These are phyloP conservation scores for Nothopassalora personata DNA, from an alignment of 2,329 filamentous ascomycete species.

Conservation along the genomic window DNA sequence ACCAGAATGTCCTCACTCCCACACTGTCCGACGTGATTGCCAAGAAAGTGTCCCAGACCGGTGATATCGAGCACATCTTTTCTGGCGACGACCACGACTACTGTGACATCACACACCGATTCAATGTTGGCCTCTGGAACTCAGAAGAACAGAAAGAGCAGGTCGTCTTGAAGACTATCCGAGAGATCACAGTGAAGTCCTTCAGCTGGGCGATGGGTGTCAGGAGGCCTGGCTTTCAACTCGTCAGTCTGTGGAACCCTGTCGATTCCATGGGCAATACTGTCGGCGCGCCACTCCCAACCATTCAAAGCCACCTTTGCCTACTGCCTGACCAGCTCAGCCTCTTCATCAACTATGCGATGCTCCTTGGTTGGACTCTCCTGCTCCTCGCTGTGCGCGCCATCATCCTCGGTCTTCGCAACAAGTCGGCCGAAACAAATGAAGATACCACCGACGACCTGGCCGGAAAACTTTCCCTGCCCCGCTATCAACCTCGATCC, in stretches of 20 bases:
- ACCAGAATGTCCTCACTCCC: conserved; percentile 85
- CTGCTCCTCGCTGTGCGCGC: conserved; percentile 44
- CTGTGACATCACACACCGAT: conserved; percentile 77
- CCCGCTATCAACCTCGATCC: conserved; percentile 3
- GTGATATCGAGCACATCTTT: conserved; percentile 79
- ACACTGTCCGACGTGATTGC: conserved; percentile 71
- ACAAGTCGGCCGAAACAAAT: conserved; percentile 6
- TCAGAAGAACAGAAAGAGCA: conserved; percentile 38
- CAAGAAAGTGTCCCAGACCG: conserved; percentile 55
- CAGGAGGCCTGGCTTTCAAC: conserved; percentile 75
- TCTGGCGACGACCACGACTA: conserved; percentile 98
- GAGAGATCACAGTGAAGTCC: conserved; percentile 91
- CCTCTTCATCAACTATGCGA: conserved; percentile 74
- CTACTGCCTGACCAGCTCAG: conserved; percentile 81
- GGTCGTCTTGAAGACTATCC: conserved; percentile 46
- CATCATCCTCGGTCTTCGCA: conserved; percentile 30
- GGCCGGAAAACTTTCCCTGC: conserved; percentile 2
- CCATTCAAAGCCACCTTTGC: conserved; percentile 84
- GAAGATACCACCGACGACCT: conserved; percentile 9
- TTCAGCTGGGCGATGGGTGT: conserved; percentile 97
- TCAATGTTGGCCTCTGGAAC: conserved; percentile 24
- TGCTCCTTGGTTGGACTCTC: conserved; percentile 54
- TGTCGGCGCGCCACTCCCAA: conserved; percentile 40
- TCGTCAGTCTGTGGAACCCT: conserved; percentile 90
- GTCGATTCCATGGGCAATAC: conserved; percentile 52